Conservation (phyloP, 495 filamentous ascomycete genomes). For the Pseudoneurospora amorphoporcata region DNA sequence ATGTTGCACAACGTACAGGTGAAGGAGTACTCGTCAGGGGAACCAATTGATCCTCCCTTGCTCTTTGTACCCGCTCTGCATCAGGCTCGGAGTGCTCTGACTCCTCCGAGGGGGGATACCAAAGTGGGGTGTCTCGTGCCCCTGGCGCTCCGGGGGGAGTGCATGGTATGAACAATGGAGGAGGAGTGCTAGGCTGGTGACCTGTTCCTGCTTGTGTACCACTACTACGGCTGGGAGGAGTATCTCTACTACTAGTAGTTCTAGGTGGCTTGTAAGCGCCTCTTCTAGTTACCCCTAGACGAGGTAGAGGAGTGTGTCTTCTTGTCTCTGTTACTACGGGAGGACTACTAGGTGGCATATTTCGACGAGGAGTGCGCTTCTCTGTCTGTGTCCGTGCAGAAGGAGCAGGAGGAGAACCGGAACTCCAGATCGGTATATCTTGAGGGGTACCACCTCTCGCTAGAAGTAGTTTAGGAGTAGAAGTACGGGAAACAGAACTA, state of each 20-base stretch:
- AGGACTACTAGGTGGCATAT: too few species aligned
- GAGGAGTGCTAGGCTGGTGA: not conserved
- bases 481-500: not conserved
- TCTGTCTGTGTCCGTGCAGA: too few species aligned
- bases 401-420: too few species aligned
- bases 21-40: not conserved
- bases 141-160: not conserved
- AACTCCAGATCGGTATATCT: not conserved
- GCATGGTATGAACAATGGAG: not conserved
- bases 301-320: too few species aligned
- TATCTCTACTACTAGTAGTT: too few species aligned
- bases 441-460: not conserved
- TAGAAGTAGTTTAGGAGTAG: not conserved
- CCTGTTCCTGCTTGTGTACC: too few species aligned
- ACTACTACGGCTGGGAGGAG: too few species aligned
- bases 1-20: not conserved
- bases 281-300: too few species aligned
- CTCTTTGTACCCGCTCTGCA: not conserved
- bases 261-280: too few species aligned
- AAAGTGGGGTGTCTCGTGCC: not conserved
- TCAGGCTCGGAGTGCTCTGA: not conserved
- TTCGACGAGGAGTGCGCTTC: too few species aligned
- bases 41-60: not conserved
- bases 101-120: not conserved
- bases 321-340: too few species aligned